Evolutionary conservation across 495 filamentous ascomycete species (phyloP), one percentile per base, ranked within the genome.

Genomic region (Letharia columbiana): DNA sequence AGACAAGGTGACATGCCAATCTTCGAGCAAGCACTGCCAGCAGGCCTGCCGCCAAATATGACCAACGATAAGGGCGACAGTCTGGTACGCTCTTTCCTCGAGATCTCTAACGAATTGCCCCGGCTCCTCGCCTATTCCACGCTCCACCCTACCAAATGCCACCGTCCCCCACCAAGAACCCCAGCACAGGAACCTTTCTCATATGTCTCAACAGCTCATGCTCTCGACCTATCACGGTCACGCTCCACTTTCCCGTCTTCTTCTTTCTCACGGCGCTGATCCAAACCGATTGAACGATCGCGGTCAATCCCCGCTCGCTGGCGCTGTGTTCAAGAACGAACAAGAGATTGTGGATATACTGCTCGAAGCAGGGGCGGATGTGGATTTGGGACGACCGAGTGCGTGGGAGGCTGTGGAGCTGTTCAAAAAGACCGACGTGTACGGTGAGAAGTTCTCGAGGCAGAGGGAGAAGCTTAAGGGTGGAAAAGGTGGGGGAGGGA

Each of bases 41-140:
- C 77, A 8, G 81, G 82, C 5, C 70, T 85, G 17, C 80, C 80
- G 6, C 72, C 81, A 20, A 83, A 82, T 62, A 64, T 84, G 75
- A 84, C 79, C 23, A 84, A 85, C 62, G 81, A 82, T 37, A 83
- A 83, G 62, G 82, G 82, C 12, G 82, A 85, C 67, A 81, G 75
- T 31, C 69, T 84, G 67, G 81, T 83, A 77, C 61, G 77, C 68
- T 57, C 52, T 28, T 35, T 28, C 56, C 23, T 6, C 57, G 7
- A 35, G 17, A 17, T 40, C 0, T 40, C 31, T n/a, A 31, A 37
- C 33, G 33, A 4, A 28, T 37, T 31, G n/a, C 18, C 49, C 17
- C 35, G 35, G 15, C 23, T 50, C 44, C 33, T 3, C 37, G 3
- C 37, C 31, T 37, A 2, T 39, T 41, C 44, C n/a, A 42, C 20